Percentiles rank a stretch among this genome's conserved stretches.
These are phyloP conservation scores for Solanum tarijense DNA, from an alignment of 257 asterid species.

Conservation along the genomic window DNA sequence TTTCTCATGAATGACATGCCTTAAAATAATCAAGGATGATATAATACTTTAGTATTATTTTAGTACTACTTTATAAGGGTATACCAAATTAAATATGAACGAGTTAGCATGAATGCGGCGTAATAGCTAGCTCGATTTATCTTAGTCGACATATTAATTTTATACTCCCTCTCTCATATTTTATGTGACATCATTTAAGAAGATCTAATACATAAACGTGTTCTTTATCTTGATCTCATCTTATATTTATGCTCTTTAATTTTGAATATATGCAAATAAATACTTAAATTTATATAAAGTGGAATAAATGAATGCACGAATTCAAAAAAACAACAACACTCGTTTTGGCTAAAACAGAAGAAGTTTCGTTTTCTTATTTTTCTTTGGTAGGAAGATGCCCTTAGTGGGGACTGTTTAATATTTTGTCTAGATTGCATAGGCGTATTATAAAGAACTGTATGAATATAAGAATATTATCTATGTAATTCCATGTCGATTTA, in stretches of 20 bases:
- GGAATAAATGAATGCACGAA: too few species aligned
- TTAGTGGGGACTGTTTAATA: background rate
- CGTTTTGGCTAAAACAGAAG: background rate
- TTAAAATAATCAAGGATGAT: too few species aligned
- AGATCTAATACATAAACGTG: too few species aligned
- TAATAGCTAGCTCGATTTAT: background rate
- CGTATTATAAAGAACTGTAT: background rate
- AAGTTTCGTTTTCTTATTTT: background rate
- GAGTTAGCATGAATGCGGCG: background rate
- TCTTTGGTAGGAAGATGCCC: background rate
- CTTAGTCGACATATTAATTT: background rate
- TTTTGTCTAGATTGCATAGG: background rate
- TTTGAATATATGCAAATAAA: too few species aligned
- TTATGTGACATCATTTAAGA: too few species aligned
- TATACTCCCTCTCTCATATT: too few species aligned
- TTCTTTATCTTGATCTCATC: rapidly evolving
- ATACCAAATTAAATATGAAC: too few species aligned
- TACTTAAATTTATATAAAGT: too few species aligned
- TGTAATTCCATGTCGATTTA: background rate
- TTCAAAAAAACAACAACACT: too few species aligned
- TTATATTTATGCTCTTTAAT: too few species aligned
- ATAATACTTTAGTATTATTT: too few species aligned
- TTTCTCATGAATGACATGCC: background rate
- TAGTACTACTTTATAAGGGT: background rate
- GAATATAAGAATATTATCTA: background rate